phyloP scores from a whole-genome alignment of 441 rosid genomes.

The Gossypium gossypioides region DNA sequence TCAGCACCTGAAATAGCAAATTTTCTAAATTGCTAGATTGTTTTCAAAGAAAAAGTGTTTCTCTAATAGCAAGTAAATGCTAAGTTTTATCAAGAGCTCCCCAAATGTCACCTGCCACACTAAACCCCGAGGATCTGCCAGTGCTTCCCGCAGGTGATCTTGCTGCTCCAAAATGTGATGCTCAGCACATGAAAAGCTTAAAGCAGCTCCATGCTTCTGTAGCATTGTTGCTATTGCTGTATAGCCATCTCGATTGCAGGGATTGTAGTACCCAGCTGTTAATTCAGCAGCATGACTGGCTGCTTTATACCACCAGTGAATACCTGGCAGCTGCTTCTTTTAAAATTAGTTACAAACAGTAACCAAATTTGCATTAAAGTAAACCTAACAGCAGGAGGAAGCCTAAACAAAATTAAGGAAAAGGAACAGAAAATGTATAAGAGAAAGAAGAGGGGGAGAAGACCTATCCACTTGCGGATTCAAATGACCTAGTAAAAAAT shows the following conservation, averaged over 20 bases:
- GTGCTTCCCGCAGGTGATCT: constrained; percentile 45
- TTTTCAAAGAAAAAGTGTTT: neutral
- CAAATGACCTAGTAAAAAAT: neutral
- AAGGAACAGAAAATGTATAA: neutral
- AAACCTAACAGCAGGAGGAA: neutral
- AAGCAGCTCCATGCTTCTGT: constrained; percentile 65
- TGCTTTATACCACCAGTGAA: constrained; percentile 96
- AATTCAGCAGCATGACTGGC: constrained; percentile 92
- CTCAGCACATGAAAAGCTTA: constrained; percentile 58
- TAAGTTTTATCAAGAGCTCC: neutral
- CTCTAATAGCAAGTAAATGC: constrained; percentile 9
- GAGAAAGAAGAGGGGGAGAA: neutral
- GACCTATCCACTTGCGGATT: neutral
- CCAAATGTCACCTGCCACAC: constrained; percentile 68
- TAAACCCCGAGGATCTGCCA: constrained; percentile 68
- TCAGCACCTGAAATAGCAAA: constrained; percentile 52
- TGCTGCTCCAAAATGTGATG: constrained; percentile 44
- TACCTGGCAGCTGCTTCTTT: constrained; percentile 75
- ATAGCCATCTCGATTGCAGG: constrained; percentile 91
- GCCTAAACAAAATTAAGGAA: neutral
- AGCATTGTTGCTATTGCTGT: constrained; percentile 55
- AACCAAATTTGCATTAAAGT: neutral
- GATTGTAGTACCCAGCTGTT: constrained; percentile 85
- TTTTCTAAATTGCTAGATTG: constrained; percentile 3
- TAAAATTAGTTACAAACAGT: neutral